Base-by-base conservation (phyloP, 2,329 filamentous ascomycete species). In the Chrysosporium keratinophilum region DNA sequence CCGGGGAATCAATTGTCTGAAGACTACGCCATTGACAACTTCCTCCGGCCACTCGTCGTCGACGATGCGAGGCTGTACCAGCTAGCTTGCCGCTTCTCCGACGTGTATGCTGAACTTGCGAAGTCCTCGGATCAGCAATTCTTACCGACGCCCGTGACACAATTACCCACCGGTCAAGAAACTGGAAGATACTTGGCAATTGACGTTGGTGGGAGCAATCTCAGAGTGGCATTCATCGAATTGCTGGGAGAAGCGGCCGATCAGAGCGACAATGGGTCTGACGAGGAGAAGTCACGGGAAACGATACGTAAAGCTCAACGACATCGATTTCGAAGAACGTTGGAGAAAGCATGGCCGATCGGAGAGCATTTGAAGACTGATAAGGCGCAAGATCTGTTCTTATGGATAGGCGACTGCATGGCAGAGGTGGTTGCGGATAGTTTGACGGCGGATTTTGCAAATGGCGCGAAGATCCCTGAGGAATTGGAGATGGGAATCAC, bases 391-490 rank as follows among this genome's bases (percentile, higher is more conserved):
- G 81, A 83, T 54, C 72, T 91, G 1, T 93, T 93, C 66, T 70
- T 77, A n/a, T 93, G 87, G 87, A 87, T 93, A 59, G 87, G 87
- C 23, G 74, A 79, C 61, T 86, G 84, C 62, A 87, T 93, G 60
- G 84, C 84, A 12, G 76, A 84, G 56, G 85, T 90, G 2, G 82
- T 91, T 14, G 72, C 71, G 33, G 77, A 82, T 57, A 73, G 69
- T 48, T 58, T 75, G 53, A 67, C 65, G 3, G 68, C 68, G 5
- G 69, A 73, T 54, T 62, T 64, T 20, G 69, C 66, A 20, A 69
- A 64, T 55, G 67, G 66, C 7, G 60, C 65, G 5, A 17, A 40
- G 28, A 64, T 71, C 10, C 72, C 72, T 3, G 65, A 69, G n/a
- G 72, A 75, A 59, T 58, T 75, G 17, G 69, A 72, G 50, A 72